Conservation (phyloP, 352 stramenopile genomes). For the Blastocystis sp. region DNA sequence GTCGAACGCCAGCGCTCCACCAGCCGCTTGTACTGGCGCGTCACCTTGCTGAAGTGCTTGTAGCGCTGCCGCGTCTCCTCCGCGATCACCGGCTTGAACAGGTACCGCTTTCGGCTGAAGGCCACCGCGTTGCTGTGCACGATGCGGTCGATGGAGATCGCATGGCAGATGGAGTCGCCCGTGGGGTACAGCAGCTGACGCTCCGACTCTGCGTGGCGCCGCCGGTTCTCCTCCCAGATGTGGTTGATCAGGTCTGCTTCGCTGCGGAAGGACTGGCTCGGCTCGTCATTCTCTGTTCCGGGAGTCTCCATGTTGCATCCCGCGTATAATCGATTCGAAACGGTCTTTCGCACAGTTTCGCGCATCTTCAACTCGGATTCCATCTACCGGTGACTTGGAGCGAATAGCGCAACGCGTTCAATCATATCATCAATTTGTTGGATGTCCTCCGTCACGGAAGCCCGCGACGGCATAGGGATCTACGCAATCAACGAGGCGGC, state of each 20-base stretch:
- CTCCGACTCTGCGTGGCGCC: constrained; percentile 33
- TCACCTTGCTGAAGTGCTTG: neutral
- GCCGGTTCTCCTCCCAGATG: constrained; percentile 59
- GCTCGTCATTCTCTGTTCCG: no score
- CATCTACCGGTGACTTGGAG: neutral
- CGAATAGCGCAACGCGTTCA: neutral
- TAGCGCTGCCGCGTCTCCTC: constrained; percentile 9
- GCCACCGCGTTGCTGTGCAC: constrained; percentile 42
- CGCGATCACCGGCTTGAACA: constrained; percentile 24
- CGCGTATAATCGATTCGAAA: no score
- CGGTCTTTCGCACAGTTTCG: no score
- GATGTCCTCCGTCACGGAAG: neutral
- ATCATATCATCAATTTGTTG: constrained; percentile 19
- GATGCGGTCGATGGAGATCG: constrained; percentile 21
- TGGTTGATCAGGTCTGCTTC: neutral
- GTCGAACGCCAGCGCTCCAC: constrained; percentile 15
- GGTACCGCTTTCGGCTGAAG: constrained; percentile 1
- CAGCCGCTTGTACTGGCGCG: neutral
- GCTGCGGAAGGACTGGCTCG: no score
- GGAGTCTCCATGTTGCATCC: neutral
- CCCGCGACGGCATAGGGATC: constrained; percentile 24
- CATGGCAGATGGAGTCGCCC: constrained; percentile 17
- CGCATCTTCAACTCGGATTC: neutral
- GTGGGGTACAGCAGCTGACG: constrained; percentile 17
- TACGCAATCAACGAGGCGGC: constrained; percentile 5